Percentiles rank a stretch among this genome's conserved stretches.
phyloP scores from a whole-genome alignment of 768 basidiomycete species.

The Mycena pura region DNA sequence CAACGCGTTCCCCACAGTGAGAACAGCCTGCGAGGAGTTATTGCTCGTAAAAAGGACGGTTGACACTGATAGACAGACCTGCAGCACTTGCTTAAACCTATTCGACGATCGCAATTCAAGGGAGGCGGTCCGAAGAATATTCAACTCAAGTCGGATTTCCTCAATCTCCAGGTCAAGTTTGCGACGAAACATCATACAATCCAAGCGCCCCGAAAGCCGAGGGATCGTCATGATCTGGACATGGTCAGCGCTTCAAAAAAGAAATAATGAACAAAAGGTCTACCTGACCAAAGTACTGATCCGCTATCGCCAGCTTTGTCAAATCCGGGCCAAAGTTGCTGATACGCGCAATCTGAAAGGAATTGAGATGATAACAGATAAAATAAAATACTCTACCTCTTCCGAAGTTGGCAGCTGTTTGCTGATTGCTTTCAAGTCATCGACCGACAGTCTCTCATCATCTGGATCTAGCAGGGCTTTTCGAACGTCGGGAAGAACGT shows the following conservation, averaged over 20 bases:
- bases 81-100: constrained; percentile 73
- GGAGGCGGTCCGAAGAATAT: constrained; percentile 73
- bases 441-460: constrained; percentile 70
- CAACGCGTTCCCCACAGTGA: constrained; percentile 81
- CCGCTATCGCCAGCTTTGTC: constrained; percentile 78
- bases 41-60: background rate
- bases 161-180: constrained; percentile 83
- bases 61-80: constrained; percentile 44
- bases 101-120: constrained; percentile 68
- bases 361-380: background rate
- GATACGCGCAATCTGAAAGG: constrained; percentile 62
- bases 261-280: constrained; percentile 15
- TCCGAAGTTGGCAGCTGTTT: constrained; percentile 82
- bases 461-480: constrained; percentile 75
- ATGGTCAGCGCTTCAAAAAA: background rate
- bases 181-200: constrained; percentile 86
- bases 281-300: constrained; percentile 84
- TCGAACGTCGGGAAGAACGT: constrained; percentile 74
- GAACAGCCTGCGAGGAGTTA: constrained; percentile 57
- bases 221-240: constrained; percentile 79
- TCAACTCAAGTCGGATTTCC: constrained; percentile 83
- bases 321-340: constrained; percentile 76
- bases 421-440: constrained; percentile 77
- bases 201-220: constrained; percentile 72
- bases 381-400: constrained; percentile 56